phyloP scores from a whole-genome alignment of 176 grass and related monocot species.

The Raddia guianensis region DNA sequence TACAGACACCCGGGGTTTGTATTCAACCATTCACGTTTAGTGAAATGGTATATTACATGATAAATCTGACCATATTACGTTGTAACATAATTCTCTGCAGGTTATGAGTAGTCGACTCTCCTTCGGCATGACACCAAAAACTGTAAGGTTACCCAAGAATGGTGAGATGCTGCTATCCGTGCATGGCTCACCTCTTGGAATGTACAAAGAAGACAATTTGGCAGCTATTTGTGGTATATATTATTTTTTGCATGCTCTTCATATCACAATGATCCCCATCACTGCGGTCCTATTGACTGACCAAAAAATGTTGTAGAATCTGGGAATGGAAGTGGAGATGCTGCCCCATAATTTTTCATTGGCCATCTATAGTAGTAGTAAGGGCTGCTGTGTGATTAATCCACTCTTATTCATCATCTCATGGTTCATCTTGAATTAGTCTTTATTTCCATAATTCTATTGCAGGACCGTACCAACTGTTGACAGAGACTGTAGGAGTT shows the following conservation, averaged over 20 bases:
- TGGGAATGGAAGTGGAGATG: slow-evolving; percentile 55
- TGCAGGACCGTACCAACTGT: slow-evolving; percentile 19
- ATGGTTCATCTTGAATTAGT: not conserved
- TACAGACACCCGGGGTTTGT: slow-evolving; percentile 79
- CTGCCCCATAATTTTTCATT: slow-evolving; percentile 4
- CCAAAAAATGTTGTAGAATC: slow-evolving; percentile 58
- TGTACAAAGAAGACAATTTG: slow-evolving; percentile 84
- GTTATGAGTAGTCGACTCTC: slow-evolving; percentile 59
- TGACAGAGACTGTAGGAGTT: not conserved
- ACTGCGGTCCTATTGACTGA: slow-evolving; percentile 7
- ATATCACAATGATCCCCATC: not conserved
- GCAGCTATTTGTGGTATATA: slow-evolving; percentile 62
- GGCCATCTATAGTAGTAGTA: slow-evolving; percentile 16
- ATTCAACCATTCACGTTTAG: slow-evolving; percentile 15
- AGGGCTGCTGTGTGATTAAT: not conserved
- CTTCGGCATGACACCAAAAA: slow-evolving; percentile 84
- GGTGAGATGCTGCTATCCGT: slow-evolving; percentile 91
- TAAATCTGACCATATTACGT: not conserved
- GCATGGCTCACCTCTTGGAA: slow-evolving; percentile 81
- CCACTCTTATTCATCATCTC: not conserved
- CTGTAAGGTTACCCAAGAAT: slow-evolving; percentile 72
- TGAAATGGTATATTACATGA: not conserved
- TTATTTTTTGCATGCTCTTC: slow-evolving; percentile 12
- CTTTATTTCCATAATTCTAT: not conserved
- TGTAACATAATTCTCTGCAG: slow-evolving; percentile 47